These are phyloP conservation scores for Apophysomyces trapeziformis DNA, from an alignment of 371 early-diverging fungal genomes.

Conservation along the genomic window DNA sequence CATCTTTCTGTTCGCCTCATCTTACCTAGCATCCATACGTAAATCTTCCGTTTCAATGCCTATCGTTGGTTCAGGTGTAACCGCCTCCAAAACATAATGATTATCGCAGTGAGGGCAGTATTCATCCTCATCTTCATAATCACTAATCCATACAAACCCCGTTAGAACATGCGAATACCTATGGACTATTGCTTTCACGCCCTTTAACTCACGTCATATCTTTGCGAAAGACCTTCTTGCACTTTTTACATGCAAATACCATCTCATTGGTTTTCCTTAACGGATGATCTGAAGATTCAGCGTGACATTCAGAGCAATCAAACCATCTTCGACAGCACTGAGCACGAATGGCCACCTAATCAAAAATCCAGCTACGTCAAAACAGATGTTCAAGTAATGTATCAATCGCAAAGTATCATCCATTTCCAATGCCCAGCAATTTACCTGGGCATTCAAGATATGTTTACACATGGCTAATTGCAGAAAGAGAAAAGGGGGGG, in stretches of 20 bases:
- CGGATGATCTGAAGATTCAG: constrained; percentile 80
- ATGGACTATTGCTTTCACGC: too few relatives aligned
- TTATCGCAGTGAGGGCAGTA: constrained; percentile 98
- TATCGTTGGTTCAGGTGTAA: constrained; percentile 80
- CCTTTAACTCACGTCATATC: constrained; percentile 69
- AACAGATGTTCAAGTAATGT: background rate
- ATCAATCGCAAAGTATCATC: constrained; percentile 2
- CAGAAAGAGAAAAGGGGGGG: background rate
- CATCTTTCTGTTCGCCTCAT: background rate
- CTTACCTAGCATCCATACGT: constrained; percentile 68
- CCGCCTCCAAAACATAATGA: constrained; percentile 93
- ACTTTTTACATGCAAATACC: constrained; percentile 97
- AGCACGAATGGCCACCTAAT: constrained; percentile 89
- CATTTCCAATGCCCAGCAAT: background rate
- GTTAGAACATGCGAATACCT: too few relatives aligned
- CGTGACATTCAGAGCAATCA: constrained; percentile 96
- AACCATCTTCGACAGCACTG: constrained; percentile 97
- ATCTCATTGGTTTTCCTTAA: constrained; percentile 87
- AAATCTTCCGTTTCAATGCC: constrained; percentile 94
- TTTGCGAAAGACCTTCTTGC: constrained; percentile 96
- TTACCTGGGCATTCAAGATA: constrained; percentile 94
- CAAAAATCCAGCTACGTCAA: background rate
- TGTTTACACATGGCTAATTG: constrained; percentile 84
- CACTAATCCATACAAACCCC: constrained; percentile 38
- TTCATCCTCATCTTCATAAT: constrained; percentile 94